These are phyloP conservation scores for Exserohilum rostratum DNA, from an alignment of 2,329 filamentous ascomycete genomes.

Conservation along the genomic window DNA sequence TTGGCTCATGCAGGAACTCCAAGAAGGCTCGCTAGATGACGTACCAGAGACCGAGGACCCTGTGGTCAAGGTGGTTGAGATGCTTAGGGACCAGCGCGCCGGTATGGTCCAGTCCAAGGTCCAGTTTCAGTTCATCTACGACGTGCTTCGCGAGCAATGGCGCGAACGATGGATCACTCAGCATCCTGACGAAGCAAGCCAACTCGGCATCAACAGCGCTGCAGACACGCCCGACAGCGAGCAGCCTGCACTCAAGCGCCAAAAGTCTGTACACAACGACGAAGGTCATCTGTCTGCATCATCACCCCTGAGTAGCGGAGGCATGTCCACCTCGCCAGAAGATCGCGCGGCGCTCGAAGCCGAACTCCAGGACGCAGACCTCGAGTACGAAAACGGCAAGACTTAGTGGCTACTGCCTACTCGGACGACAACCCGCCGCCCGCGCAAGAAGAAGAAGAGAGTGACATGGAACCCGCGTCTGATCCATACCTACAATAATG, in stretches of 20 bases:
- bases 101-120: constrained; percentile 92
- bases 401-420: constrained; percentile 20
- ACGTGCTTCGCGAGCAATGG: constrained; percentile 79
- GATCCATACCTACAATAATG: constrained; percentile 3
- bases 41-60: constrained; percentile 64
- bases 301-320: constrained; percentile 5
- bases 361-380: constrained; percentile 38
- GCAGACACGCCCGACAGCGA: constrained; percentile 17
- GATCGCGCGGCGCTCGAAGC: constrained; percentile 41
- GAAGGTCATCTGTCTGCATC: constrained; percentile 8
- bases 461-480: not conserved
- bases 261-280: constrained; percentile 29
- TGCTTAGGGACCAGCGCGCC: constrained; percentile 82
- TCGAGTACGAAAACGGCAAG: constrained; percentile 38
- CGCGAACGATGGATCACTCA: constrained; percentile 56
- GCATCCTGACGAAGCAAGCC: constrained; percentile 37
- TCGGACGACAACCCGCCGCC: not conserved
- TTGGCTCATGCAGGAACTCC: constrained; percentile 82
- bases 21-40: constrained; percentile 69
- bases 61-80: constrained; percentile 79
- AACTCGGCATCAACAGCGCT: constrained; percentile 25
- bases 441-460: not conserved
- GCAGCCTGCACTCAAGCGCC: constrained; percentile 37
- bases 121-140: constrained; percentile 88
- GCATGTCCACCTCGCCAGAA: constrained; percentile 15